Conservation (phyloP, 176 grass and related monocot species). For the Cenchrus fungigraminus region DNA sequence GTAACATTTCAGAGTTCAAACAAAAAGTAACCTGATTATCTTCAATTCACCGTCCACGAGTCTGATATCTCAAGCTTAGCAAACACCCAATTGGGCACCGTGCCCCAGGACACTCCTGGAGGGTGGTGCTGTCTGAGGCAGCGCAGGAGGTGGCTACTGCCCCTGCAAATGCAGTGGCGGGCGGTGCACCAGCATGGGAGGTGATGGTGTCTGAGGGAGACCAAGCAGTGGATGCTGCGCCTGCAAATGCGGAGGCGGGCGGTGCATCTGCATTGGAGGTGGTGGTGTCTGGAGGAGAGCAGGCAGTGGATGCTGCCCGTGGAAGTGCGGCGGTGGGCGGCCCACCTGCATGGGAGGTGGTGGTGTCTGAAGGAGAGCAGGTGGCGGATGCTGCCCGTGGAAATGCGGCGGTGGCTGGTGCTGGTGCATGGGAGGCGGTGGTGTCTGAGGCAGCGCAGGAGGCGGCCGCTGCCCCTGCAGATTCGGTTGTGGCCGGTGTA, state of each 20-base stretch:
- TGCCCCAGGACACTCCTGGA: background rate
- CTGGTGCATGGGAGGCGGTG: background rate
- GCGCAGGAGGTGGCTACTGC: background rate
- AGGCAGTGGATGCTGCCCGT: background rate
- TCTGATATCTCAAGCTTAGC: background rate
- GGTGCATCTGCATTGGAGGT: background rate
- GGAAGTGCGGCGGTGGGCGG: background rate
- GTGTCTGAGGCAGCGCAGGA: background rate
- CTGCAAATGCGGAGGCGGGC: background rate
- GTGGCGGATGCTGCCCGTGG: background rate
- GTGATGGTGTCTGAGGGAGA: background rate
- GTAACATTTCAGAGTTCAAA: background rate
- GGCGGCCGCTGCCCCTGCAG: slow-evolving; percentile 10
- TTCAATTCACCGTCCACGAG: background rate
- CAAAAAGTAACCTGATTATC: background rate
- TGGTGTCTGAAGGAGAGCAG: background rate
- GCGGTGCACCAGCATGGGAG: background rate
- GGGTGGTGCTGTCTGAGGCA: background rate
- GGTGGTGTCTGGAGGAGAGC: background rate
- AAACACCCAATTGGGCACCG: background rate
- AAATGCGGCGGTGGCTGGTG: background rate
- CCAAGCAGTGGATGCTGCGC: background rate
- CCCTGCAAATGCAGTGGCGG: slow-evolving; percentile 3
- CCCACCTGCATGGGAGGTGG: background rate
- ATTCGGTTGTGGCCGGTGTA: background rate